Evolutionary conservation across 2,329 filamentous ascomycete genomes (phyloP), one percentile per base, ranked within the genome.

Genomic region (Bipolaris victoriae): DNA sequence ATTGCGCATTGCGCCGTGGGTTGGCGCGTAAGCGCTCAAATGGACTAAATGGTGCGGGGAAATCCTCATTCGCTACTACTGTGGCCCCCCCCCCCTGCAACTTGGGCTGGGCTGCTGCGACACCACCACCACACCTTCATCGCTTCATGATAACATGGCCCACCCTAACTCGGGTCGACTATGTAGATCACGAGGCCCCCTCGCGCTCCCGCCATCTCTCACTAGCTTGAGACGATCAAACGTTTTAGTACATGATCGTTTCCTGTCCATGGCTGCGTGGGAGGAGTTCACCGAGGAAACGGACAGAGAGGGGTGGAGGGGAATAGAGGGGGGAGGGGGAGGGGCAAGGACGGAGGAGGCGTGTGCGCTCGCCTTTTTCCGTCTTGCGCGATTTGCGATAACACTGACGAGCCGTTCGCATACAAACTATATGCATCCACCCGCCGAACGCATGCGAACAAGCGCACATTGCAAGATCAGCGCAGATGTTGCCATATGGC

Each of bases 161-260:
- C 47, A 39, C 36, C 22, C 39, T 24, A 49, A 49, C 47, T 39
- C 47, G 47, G 35, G 36, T 49, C 35, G 31, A 22, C 45, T 11
- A 48, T 41, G 47, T 18, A 49, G 47, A 49, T 49, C 47, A 49
- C 47, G 47, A 49, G 47, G 35, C 22, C 36, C 35, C 15, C n/a
- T 35, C 10, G 16, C 24, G 35, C n/a, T 24, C 37, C 36, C 47
- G 35, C 26, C 37, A 15, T 49, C 7, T 49, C 3, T 20, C 36
- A 13, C 47, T 41, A 41, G 47, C 36, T 49, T 20, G 26, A n/a
- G 37, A 39, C n/a, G 22, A 48, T 48, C 45, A 48, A 24, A 24
- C 20, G 33, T 48, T 26, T 26, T 26, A 16, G 45, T 16, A 26
- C 13, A 26, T 7, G 24, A 47, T 47, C 31, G 16, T 36, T 36